Evolutionary conservation across 805 yeast genomes (phyloP).

Genomic region (Starmerella bacillaris): DNA sequence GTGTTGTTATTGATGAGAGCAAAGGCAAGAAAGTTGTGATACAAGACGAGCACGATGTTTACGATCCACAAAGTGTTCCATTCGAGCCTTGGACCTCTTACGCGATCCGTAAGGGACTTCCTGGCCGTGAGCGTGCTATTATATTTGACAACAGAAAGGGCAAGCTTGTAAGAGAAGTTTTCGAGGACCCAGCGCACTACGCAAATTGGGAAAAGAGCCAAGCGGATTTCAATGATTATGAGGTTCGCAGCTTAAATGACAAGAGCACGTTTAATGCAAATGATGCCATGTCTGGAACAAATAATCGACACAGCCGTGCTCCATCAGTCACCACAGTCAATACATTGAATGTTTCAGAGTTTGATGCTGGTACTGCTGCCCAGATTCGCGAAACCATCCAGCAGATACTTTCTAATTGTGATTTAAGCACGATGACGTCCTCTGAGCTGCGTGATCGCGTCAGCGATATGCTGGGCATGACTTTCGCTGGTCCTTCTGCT

Average conservation of each 20-base stretch:
- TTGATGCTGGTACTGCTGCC: conserved; percentile 18
- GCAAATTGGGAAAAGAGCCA: not conserved
- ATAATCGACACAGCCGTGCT: not conserved
- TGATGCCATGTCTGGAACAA: not conserved
- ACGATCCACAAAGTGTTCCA: conserved; percentile 24
- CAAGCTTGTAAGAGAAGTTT: conserved; percentile 18
- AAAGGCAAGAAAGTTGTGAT: conserved; percentile 31
- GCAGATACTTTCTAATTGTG: conserved; percentile 20
- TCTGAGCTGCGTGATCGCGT: conserved; percentile 23
- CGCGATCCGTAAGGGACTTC: conserved; percentile 23
- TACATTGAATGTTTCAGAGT: conserved; percentile 2
- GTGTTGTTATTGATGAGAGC: conserved; percentile 36
- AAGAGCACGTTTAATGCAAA: too few species aligned
- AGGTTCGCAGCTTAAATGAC: not conserved
- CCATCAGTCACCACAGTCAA: not conserved
- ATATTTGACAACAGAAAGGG: conserved; percentile 23
- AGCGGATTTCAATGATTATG: not conserved
- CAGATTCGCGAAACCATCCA: conserved; percentile 20
- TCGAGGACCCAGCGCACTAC: conserved; percentile 10
- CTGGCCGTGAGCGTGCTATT: conserved; percentile 24
- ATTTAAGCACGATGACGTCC: conserved; percentile 24
- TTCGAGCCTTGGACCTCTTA: conserved; percentile 26
- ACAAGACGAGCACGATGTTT: conserved; percentile 22
- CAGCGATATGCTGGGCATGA: conserved; percentile 23
- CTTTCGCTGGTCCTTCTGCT: conserved; percentile 20